A percentile compares a stretch with the other conserved stretches of the same genome.
Evolutionary conservation across 352 stramenopile genomes (phyloP).

Genomic region (Blastocystis hominis): DNA sequence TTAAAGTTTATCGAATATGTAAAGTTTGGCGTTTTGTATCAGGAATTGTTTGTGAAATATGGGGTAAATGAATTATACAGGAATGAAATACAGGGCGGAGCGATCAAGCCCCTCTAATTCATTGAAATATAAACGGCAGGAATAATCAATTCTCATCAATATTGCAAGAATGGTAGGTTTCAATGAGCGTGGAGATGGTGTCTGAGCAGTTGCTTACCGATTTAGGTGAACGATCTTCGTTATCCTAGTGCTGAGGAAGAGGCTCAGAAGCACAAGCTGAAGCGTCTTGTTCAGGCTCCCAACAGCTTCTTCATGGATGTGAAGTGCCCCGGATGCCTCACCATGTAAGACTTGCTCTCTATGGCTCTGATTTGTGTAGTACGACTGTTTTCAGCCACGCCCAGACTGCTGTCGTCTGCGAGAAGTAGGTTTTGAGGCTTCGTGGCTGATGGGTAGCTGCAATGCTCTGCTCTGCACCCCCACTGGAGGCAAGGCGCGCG

Average conservation of each 20-base stretch:
- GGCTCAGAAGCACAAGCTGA: constrained; percentile 96
- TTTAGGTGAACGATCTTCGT: constrained; percentile 78
- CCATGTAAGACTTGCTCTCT: constrained; percentile 73
- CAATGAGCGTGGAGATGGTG: not conserved
- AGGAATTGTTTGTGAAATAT: not conserved
- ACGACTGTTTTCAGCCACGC: constrained; percentile 97
- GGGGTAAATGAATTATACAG: not conserved
- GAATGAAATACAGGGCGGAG: not conserved
- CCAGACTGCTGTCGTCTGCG: constrained; percentile 68
- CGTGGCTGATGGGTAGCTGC: constrained; percentile 14
- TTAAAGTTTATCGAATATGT: too few species aligned
- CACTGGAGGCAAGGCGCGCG: constrained; percentile 49
- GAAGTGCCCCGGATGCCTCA: constrained; percentile 98
- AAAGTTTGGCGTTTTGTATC: not conserved
- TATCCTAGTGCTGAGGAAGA: constrained; percentile 85
- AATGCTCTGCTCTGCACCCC: constrained; percentile 50
- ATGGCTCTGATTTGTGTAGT: constrained; percentile 58
- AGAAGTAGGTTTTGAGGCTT: constrained; percentile 3
- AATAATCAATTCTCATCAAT: constrained; percentile 51
- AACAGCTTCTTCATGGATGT: constrained; percentile 99
- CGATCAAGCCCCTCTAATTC: not conserved
- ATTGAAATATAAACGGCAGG: not conserved
- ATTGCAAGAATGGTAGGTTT: constrained; percentile 35
- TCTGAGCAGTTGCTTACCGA: not conserved
- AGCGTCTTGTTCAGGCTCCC: constrained; percentile 93